A percentile compares a stretch with the other conserved stretches of the same genome.
These are phyloP conservation scores for Solidago caesia DNA, from an alignment of 129 eudicot genomes.

Conservation along the genomic window DNA sequence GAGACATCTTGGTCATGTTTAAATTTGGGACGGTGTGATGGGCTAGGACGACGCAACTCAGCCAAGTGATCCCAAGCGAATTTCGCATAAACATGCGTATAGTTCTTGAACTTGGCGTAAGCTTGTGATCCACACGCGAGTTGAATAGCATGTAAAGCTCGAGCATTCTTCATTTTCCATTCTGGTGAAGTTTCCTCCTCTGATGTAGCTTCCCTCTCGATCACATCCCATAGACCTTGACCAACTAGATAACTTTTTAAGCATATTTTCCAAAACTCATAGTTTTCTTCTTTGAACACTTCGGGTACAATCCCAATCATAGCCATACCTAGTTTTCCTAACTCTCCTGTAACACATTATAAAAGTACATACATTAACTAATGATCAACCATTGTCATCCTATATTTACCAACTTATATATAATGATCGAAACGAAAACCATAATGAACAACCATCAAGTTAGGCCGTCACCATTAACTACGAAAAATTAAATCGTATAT, in stretches of 20 bases:
- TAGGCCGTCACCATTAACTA: not conserved
- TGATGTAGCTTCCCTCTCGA: constrained; percentile 26
- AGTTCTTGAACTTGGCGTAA: constrained; percentile 43
- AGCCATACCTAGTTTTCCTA: constrained; percentile 20
- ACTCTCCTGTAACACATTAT: not conserved
- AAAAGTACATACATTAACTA: not conserved
- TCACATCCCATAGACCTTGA: constrained; percentile 51
- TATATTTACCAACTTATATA: not conserved
- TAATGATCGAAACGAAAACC: not conserved
- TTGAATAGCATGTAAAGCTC: constrained; percentile 55
- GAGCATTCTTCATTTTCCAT: constrained; percentile 45
- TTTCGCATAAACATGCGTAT: constrained; percentile 34
- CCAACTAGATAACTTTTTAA: constrained; percentile 45
- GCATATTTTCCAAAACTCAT: constrained; percentile 52
- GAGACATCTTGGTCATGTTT: constrained; percentile 12
- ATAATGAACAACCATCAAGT: not conserved
- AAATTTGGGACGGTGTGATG: constrained; percentile 4
- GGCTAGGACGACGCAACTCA: constrained; percentile 13
- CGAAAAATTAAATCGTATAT: not conserved
- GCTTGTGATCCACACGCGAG: constrained; percentile 45
- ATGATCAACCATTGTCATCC: not conserved
- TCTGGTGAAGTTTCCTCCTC: constrained; percentile 22
- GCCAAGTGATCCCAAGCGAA: constrained; percentile 50
- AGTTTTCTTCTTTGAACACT: constrained; percentile 50
- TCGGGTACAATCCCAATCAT: constrained; percentile 40